Conservation (phyloP, 2,329 filamentous ascomycete species). For the Beauveria asiatica region DNA sequence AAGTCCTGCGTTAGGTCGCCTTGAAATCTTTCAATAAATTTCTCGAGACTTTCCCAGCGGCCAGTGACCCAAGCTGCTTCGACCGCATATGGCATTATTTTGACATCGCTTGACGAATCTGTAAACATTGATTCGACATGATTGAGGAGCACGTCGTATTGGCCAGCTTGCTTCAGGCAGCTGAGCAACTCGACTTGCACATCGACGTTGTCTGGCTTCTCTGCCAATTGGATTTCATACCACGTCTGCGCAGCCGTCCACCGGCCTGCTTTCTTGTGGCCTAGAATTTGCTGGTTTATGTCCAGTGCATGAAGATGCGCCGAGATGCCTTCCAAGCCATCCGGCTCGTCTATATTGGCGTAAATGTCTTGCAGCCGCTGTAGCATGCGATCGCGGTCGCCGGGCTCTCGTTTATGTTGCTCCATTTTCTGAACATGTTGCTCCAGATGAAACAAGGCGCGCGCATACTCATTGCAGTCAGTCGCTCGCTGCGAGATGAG, state of each 20-base stretch:
- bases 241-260: slow-evolving; percentile 95
- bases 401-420: slow-evolving; percentile 34
- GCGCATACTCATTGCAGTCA: slow-evolving; percentile 88
- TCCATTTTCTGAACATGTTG: slow-evolving; percentile 62
- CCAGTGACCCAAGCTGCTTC: slow-evolving; percentile 89
- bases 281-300: slow-evolving; percentile 85
- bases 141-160: slow-evolving; percentile 81
- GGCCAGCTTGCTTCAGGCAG: slow-evolving; percentile 90
- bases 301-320: slow-evolving; percentile 79
- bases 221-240: slow-evolving; percentile 85
- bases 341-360: slow-evolving; percentile 93
- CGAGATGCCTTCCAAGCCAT: slow-evolving; percentile 91
- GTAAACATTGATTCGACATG: slow-evolving; percentile 71
- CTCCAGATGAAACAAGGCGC: slow-evolving; percentile 90
- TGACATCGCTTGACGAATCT: slow-evolving; percentile 43
- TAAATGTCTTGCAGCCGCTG: slow-evolving; percentile 87
- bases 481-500: slow-evolving; percentile 72
- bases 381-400: slow-evolving; percentile 57
- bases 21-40: slow-evolving; percentile 51
- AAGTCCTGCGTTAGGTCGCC: slow-evolving; percentile 54
- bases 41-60: slow-evolving; percentile 67
- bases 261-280: slow-evolving; percentile 84
- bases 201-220: slow-evolving; percentile 67
- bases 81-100: slow-evolving; percentile 71
- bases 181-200: slow-evolving; percentile 76